Evolutionary conservation across 2,329 filamentous ascomycete genomes (phyloP), one percentile per base, ranked within the genome.

Genomic region (Colletotrichum tropicale): DNA sequence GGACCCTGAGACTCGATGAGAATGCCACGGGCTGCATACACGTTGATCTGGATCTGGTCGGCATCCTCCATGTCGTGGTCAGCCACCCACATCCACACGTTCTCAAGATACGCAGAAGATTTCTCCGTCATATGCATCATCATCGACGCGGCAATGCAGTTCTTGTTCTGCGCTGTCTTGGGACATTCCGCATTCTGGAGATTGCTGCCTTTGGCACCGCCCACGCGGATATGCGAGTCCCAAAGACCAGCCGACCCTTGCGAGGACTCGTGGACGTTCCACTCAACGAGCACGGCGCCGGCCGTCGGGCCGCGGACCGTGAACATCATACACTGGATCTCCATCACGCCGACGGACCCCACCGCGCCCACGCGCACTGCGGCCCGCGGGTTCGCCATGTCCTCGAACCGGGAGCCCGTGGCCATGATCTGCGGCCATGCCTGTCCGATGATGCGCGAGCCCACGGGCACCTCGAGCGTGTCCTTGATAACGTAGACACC

Each of bases 61-160:
- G 38, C 36, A 12, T 56, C 69, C 24, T 82, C 79, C 1, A 80
- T 38, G 78, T 94, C 93, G 82, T 94, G 93, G 80, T 94, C 93
- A 2, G 93, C 90, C 18, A 91, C 90, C 92, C 92, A 94, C 78
- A 92, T 89, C 91, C 92, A 94, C 75, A 87, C 83, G 77, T 90
- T 88, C 76, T 88, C 85, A 28, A 71, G 55, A 32, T 56, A 71
- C 3, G 58, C 68, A 18, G 58, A 71, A 0, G 55, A 30, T 21
- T 48, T 21, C 28, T 18, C n/a, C 6, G 84, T 91, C 84, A 88
- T 81, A 75, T 87, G 85, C 79, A 88, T 82, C 48, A 83, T 80
- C 80, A 86, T 83, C 75, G 84, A 85, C 1, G 83, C 83, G 7
- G 81, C 83, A 26, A 84, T 81, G 76, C 86, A 87, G 4, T 80